These are phyloP conservation scores for Prunus mongolica DNA, from an alignment of 306 rosid genomes.

Conservation along the genomic window DNA sequence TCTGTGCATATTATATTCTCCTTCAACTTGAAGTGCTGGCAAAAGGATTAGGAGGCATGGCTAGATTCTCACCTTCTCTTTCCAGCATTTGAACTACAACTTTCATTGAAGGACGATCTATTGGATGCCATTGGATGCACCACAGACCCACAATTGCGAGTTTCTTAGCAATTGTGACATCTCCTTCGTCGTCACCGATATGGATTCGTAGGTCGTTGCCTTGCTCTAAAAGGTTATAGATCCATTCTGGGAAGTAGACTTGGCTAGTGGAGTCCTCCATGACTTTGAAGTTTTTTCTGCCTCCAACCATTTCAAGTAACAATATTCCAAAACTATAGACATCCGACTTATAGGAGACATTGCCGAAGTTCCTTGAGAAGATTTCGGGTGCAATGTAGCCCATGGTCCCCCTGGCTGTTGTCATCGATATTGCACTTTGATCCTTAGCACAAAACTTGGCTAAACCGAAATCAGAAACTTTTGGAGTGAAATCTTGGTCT, in stretches of 20 bases:
- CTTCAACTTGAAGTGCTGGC: background rate
- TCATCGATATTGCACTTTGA: conserved; percentile 31
- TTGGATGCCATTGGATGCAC: conserved; percentile 1
- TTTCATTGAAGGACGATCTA: background rate
- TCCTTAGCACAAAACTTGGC: conserved; percentile 37
- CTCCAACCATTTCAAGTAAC: conserved; percentile 31
- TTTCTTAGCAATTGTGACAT: background rate
- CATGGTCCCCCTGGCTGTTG: conserved; percentile 28
- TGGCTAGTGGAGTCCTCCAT: conserved; percentile 5
- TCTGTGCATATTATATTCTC: background rate
- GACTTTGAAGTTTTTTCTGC: conserved; percentile 2
- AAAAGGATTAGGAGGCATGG: background rate
- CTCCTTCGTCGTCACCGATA: background rate
- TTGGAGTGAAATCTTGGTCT: conserved; percentile 22
- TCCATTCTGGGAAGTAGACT: conserved; percentile 3
- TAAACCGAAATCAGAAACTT: conserved; percentile 34
- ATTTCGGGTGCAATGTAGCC: conserved; percentile 40
- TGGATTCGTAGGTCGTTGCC: background rate
- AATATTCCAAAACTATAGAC: conserved; percentile 32
- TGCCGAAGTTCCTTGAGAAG: conserved; percentile 32
- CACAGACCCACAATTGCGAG: background rate
- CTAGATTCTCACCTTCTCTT: background rate
- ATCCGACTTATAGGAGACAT: conserved; percentile 20
- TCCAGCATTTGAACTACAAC: background rate
- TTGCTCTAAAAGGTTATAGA: background rate